Evolutionary conservation across 1,139 yeast genomes (phyloP), one percentile per base, ranked within the genome.

Genomic region (Nadsonia commutata): DNA sequence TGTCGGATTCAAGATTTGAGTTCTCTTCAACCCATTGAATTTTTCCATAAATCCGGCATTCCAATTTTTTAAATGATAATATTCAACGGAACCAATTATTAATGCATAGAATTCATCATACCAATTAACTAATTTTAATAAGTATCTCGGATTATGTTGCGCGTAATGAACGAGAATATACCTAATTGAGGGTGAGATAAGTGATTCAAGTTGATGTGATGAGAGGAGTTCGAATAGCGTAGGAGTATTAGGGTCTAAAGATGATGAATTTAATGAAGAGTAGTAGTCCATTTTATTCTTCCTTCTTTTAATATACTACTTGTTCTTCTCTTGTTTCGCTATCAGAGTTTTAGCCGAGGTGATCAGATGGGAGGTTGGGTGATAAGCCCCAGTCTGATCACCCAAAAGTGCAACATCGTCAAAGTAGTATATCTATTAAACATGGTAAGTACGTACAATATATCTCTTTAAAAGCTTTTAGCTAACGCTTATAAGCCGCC

Each of bases 21-120:
- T 76, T 43, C 94, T 65, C 57, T 86, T 85, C 52, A 90, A 63
- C 2, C 96, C 97, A 56, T 90, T 88, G 57, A 88, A 90, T 58
- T 83, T 83, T 58, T 88, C 97, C 0, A 95, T 84, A 53, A 90
- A 85, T 2, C 93, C 76, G 0, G 94, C 78, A 54, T 83, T 88
- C 85, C 94, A 83, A 45, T 71, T 69, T 44, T 66, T 71, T 42
- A 88, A 59, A 53, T 80, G 84, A 52, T 74, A 72, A 69, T 78
- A 79, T 59, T 90, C 96, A 1, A 88, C 66, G n/a, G 72, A 51
- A 0, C 83, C 77, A 57, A 90, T 66, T 3, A 80, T 51, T 2
- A 74, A 50, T 9, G 80, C 60, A 52, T 80, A 81, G 31, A 85
- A 53, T 62, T 84, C 95, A 57, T 88, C 96, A 56, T 81, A 86